These are phyloP conservation scores for Pythium coloratum DNA, from an alignment of 352 stramenopile species.

Conservation along the genomic window DNA sequence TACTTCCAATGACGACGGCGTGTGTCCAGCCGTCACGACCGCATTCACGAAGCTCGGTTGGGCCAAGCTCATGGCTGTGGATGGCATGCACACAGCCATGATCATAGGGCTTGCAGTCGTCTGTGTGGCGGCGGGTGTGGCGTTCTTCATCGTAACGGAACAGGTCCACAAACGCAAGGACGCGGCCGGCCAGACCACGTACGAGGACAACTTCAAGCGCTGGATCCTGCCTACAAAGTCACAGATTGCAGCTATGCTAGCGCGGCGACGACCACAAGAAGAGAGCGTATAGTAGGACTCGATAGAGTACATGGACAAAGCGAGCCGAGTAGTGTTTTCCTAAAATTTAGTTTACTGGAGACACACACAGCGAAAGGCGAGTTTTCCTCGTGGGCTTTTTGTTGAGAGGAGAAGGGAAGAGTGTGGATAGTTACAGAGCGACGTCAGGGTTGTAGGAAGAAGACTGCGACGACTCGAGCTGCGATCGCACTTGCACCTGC, in stretches of 20 bases:
- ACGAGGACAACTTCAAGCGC: conserved; percentile 55
- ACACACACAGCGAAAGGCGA: not conserved
- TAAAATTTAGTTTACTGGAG: conserved; percentile 16
- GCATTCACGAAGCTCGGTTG: conserved; percentile 45
- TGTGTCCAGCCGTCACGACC: conserved; percentile 34
- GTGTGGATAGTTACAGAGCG: conserved; percentile 28
- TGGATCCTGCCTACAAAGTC: conserved; percentile 73
- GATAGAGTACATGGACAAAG: not conserved
- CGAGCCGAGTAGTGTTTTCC: not conserved
- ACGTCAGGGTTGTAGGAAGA: conserved; percentile 36
- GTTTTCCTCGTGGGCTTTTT: not conserved
- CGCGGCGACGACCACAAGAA: conserved; percentile 16
- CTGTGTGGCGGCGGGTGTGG: conserved; percentile 40
- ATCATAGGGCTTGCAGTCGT: conserved; percentile 42
- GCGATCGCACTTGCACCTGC: conserved; percentile 26
- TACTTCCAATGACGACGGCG: conserved; percentile 18
- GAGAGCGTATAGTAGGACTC: conserved; percentile 24
- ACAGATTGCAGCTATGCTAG: conserved; percentile 43
- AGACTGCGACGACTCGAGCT: conserved; percentile 1
- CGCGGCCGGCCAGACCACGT: conserved; percentile 38
- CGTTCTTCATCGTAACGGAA: conserved; percentile 48
- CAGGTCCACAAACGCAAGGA: conserved; percentile 43
- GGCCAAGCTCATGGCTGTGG: conserved; percentile 41
- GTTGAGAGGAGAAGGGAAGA: not conserved
- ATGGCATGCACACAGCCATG: conserved; percentile 36